Evolutionary conservation across 352 stramenopile genomes (phyloP), one percentile per base, ranked within the genome.

Genomic region (Elongisporangium anandrum): DNA sequence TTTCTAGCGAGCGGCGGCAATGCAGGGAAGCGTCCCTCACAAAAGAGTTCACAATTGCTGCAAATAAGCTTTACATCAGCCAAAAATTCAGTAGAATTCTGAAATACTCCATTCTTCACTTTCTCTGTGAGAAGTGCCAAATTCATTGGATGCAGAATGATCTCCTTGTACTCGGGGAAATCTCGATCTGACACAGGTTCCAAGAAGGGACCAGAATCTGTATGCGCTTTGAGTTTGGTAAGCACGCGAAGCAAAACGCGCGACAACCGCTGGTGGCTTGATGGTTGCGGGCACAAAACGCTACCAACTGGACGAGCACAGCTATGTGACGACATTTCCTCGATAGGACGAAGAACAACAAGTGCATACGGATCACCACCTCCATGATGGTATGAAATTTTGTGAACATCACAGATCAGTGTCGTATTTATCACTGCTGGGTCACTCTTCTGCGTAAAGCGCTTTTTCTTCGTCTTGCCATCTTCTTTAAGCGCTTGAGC

Each of bases 141-240:
- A 62, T 94, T 73, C 75, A 92, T 92, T 7, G 85, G 85, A 55
- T 84, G 66, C 41, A 80, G 64, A 17, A 94, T 72, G 45, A 94
- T 92, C 29, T 92, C 81, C 52, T 90, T 92, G 68, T 94, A 94
- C 51, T 90, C 78, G 0, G 85, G 85, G 47, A 94, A 94, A 22
- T 94, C 82, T n/a, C 63, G 69, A 59, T 84, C 79, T 3, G 85
- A 92, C 13, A 94, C 85, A 13, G 85, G 81, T 21, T 94, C 85
- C 23, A 92, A 50, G 60, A 94, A 94, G 20, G 85, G 85, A 7
- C 76, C 81, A 7, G 85, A 72, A 60, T 92, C 81, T 0, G 66
- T 49, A 29, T 90, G 69, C 53, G 75, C 60, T 52, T 81, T 87
- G 3, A 94, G 45, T 53, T 90, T 91, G 1, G 69, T 66, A 12